Evolutionary conservation across 164 flowering plant species (phyloP).

Genomic region (Chimonanthus praecox): DNA sequence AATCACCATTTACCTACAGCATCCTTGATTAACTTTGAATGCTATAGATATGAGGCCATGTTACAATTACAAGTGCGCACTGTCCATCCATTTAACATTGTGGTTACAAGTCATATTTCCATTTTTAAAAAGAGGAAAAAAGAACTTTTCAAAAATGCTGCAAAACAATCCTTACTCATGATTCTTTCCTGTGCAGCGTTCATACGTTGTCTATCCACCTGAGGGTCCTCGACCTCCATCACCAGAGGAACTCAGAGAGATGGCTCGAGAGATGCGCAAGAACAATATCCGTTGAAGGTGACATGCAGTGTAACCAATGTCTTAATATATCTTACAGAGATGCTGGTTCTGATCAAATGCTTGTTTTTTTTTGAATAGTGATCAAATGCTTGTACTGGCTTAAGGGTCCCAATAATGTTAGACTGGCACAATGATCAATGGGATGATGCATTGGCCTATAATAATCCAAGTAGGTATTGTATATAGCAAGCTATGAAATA

Average conservation of each 20-base stretch:
- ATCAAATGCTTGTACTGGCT: background rate
- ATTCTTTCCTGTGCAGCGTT: constrained; percentile 35
- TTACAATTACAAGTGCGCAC: too few species aligned
- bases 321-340: background rate
- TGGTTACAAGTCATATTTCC: too few species aligned
- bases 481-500: background rate
- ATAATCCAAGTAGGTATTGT: background rate
- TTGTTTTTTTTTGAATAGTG: too few species aligned
- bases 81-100: too few species aligned
- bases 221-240: constrained; percentile 70
- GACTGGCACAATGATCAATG: background rate
- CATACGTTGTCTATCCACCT: constrained; percentile 82
- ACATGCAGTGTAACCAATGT: background rate
- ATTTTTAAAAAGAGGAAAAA: too few species aligned
- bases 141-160: too few species aligned
- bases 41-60: too few species aligned
- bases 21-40: too few species aligned
- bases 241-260: constrained; percentile 87
- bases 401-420: background rate
- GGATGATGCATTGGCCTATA: background rate
- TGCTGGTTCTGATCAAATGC: background rate
- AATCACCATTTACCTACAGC: too few species aligned
- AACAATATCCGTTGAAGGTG: background rate
- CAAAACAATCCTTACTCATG: background rate
- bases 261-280: constrained; percentile 56